phyloP scores from a whole-genome alignment of 441 rosid genomes.

The Gossypium gossypioides region DNA sequence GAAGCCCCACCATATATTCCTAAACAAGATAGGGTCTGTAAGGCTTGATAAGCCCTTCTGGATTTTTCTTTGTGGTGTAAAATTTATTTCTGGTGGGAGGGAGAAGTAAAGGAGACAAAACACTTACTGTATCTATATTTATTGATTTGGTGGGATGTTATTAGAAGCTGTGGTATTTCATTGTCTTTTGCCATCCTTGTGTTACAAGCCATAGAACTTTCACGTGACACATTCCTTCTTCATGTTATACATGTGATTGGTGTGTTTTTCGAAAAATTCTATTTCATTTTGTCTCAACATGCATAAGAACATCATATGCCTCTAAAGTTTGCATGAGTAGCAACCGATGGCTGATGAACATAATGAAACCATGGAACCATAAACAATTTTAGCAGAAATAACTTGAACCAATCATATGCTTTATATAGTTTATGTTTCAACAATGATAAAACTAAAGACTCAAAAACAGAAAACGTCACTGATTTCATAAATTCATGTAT shows the following conservation, averaged over 20 bases:
- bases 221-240: constrained; percentile 23
- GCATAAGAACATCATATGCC: background rate
- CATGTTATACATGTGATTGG: constrained; percentile 25
- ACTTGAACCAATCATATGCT: background rate
- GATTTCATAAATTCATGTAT: constrained; percentile 8
- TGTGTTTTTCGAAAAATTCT: constrained; percentile 16
- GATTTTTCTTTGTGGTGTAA: constrained; percentile 41
- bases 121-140: constrained; percentile 45
- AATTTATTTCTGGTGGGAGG: constrained; percentile 34
- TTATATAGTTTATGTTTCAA: background rate
- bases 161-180: constrained; percentile 19
- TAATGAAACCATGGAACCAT: background rate
- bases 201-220: constrained; percentile 27
- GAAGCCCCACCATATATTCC: constrained; percentile 31
- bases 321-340: too few species aligned
- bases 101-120: constrained; percentile 22
- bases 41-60: constrained; percentile 38
- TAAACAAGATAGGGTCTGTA: constrained; percentile 36
- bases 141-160: constrained; percentile 30
- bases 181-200: constrained; percentile 9
- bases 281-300: background rate
- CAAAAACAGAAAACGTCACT: background rate
- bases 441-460: background rate
- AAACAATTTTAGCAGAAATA: background rate
- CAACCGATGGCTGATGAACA: background rate